Conservation (phyloP, 495 filamentous ascomycete genomes). For the Gamarada debralockiae region DNA sequence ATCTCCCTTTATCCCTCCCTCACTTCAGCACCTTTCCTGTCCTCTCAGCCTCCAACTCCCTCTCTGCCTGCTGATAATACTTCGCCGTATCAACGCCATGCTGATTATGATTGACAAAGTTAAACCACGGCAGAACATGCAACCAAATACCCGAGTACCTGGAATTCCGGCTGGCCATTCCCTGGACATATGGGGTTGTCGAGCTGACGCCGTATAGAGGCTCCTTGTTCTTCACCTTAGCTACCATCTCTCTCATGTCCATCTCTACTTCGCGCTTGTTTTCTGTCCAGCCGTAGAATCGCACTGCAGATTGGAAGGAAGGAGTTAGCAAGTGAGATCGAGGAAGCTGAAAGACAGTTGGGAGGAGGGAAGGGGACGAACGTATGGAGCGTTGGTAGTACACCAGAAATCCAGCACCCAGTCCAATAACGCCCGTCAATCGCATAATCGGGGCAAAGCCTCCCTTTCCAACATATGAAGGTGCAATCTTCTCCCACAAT, state of each 20-base stretch:
- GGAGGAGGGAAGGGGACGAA: conserved; percentile 32
- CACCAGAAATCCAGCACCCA: conserved; percentile 71
- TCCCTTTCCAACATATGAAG: conserved; percentile 74
- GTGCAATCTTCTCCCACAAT: conserved; percentile 75
- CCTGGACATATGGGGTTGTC: conserved; percentile 84
- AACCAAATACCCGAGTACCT: conserved; percentile 81
- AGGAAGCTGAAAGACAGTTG: too few relatives aligned
- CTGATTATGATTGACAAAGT: conserved; percentile 95
- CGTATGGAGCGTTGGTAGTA: conserved; percentile 60
- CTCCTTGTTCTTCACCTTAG: conserved; percentile 85
- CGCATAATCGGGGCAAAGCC: conserved; percentile 83
- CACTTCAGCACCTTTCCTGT: conserved; percentile 11
- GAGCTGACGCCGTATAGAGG: conserved; percentile 82
- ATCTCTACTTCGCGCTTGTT: conserved; percentile 88
- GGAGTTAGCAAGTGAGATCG: not conserved
- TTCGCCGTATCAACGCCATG: conserved; percentile 98
- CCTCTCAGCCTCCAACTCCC: conserved; percentile 80
- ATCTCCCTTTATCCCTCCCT: not conserved
- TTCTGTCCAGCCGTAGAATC: conserved; percentile 92
- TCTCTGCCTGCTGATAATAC: conserved; percentile 95
- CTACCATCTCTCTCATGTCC: conserved; percentile 98
- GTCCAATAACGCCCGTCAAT: conserved; percentile 63
- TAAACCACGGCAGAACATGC: conserved; percentile 89
- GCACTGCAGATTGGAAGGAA: conserved; percentile 43
- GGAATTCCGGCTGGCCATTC: conserved; percentile 87